phyloP scores from a whole-genome alignment of 176 grass and related monocot genomes.

The Ensete ventricosum region DNA sequence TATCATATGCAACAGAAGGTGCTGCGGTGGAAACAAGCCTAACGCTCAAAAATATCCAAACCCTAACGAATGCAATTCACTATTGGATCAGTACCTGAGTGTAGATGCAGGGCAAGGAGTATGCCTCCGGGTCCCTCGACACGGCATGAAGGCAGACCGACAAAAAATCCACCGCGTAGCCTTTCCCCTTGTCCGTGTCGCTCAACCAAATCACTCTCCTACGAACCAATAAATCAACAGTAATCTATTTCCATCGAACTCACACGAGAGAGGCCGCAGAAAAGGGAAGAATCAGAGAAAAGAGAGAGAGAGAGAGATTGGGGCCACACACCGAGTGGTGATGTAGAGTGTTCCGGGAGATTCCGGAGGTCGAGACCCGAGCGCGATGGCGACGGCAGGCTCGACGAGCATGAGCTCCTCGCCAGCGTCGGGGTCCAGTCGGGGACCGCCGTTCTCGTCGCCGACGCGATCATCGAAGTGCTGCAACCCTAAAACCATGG shows the following conservation, averaged over 20 bases:
- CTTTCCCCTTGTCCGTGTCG: conserved; percentile 50
- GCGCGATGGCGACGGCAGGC: conserved; percentile 35
- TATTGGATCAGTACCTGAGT: conserved; percentile 48
- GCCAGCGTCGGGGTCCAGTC: conserved; percentile 37
- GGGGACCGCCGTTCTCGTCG: conserved; percentile 19
- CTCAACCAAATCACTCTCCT: conserved; percentile 97
- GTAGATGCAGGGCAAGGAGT: conserved; percentile 72
- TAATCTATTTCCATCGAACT: not conserved
- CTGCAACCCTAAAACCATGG: conserved; percentile 62
- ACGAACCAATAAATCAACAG: not conserved
- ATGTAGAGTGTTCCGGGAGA: conserved; percentile 64
- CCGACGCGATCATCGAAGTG: conserved; percentile 37
- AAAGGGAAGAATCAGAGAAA: not conserved
- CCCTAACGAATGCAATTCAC: not conserved
- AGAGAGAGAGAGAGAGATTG: not conserved
- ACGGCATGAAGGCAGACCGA: conserved; percentile 79
- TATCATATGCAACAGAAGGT: too few species aligned
- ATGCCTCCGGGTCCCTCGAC: conserved; percentile 73
- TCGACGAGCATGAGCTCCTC: conserved; percentile 77
- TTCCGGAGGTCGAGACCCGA: conserved; percentile 44
- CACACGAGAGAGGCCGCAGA: not conserved
- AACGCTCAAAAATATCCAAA: not conserved
- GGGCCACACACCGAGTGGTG: conserved; percentile 56
- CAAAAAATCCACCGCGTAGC: conserved; percentile 72
- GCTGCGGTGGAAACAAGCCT: not conserved